Evolutionary conservation across 2,329 filamentous ascomycete species (phyloP).

Genomic region (Colletotrichum sp.): DNA sequence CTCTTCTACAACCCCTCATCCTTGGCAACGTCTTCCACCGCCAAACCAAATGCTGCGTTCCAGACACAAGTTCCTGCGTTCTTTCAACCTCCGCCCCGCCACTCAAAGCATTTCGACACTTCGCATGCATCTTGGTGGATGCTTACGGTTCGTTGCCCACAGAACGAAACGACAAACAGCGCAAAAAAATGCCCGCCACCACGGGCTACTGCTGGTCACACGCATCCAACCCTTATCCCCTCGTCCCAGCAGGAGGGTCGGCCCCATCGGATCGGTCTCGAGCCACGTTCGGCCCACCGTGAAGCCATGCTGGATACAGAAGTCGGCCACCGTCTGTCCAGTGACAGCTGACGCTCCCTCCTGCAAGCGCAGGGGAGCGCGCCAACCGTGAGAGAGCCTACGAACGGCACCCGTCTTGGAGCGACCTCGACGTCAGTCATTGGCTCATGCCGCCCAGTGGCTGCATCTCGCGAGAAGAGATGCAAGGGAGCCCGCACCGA

Average conservation of each 20-base stretch:
- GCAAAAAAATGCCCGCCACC: not conserved
- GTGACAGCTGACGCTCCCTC: constrained; percentile 14
- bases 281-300: constrained; percentile 5
- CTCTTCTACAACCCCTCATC: not conserved
- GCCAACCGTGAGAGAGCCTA: constrained; percentile 5
- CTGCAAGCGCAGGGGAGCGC: constrained; percentile 16
- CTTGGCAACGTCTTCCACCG: not conserved
- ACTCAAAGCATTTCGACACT: not conserved
- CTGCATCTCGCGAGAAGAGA: constrained; percentile 12
- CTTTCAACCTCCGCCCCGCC: not conserved
- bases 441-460: constrained; percentile 12
- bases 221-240: not conserved
- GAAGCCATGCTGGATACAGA: constrained; percentile 17
- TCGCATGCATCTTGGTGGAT: not conserved
- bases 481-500: constrained; percentile 12
- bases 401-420: constrained; percentile 6
- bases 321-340: not conserved
- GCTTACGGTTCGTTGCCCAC: not conserved
- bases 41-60: not conserved
- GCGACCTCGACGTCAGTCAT: constrained; percentile 5
- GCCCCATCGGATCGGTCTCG: constrained; percentile 15
- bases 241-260: constrained; percentile 1
- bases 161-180: not conserved
- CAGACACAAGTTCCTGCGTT: not conserved
- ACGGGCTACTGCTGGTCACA: constrained; percentile 10